These are phyloP conservation scores for Apodospora peruviana DNA, from an alignment of 495 filamentous ascomycete genomes.

Conservation along the genomic window DNA sequence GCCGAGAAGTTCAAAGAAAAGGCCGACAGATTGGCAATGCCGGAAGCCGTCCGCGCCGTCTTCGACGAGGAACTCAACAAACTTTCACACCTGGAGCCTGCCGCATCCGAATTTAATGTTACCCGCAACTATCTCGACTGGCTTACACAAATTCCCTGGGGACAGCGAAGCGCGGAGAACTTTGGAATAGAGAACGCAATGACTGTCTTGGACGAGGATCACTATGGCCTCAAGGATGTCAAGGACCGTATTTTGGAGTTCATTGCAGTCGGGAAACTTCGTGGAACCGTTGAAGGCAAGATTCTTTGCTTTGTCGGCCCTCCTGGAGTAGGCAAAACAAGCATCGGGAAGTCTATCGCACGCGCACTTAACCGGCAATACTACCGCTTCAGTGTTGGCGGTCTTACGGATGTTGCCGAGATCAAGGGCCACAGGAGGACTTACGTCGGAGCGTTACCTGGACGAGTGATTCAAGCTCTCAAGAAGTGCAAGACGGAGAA, in stretches of 20 bases:
- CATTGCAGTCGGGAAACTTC: slow-evolving; percentile 95
- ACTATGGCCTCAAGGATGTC: slow-evolving; percentile 95
- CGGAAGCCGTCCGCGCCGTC: slow-evolving; percentile 89
- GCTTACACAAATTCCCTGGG: slow-evolving; percentile 98
- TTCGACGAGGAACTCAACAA: slow-evolving; percentile 99
- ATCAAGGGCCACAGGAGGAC: slow-evolving; percentile 97
- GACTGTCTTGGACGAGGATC: slow-evolving; percentile 89
- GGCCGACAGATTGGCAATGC: slow-evolving; percentile 90
- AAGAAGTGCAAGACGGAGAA: slow-evolving; percentile 99
- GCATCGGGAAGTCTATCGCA: slow-evolving; percentile 97
- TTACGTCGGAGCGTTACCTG: slow-evolving; percentile 93
- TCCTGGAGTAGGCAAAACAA: slow-evolving; percentile 93
- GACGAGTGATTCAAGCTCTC: slow-evolving; percentile 93
- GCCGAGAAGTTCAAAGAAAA: slow-evolving; percentile 97
- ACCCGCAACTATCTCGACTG: slow-evolving; percentile 99
- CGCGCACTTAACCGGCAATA: slow-evolving; percentile 91
- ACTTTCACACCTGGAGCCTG: slow-evolving; percentile 86
- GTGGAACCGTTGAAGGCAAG: slow-evolving; percentile 96
- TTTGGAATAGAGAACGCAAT: slow-evolving; percentile 90
- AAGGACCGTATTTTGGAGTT: slow-evolving; percentile 99
- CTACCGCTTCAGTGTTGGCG: slow-evolving; percentile 96
- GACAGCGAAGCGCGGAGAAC: slow-evolving; percentile 91
- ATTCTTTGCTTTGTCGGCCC: slow-evolving; percentile 97
- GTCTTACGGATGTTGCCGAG: slow-evolving; percentile 96
- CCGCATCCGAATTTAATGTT: slow-evolving; percentile 97